Conservation (phyloP, 139 green algal genomes). For the Monoraphidium neglectum region DNA sequence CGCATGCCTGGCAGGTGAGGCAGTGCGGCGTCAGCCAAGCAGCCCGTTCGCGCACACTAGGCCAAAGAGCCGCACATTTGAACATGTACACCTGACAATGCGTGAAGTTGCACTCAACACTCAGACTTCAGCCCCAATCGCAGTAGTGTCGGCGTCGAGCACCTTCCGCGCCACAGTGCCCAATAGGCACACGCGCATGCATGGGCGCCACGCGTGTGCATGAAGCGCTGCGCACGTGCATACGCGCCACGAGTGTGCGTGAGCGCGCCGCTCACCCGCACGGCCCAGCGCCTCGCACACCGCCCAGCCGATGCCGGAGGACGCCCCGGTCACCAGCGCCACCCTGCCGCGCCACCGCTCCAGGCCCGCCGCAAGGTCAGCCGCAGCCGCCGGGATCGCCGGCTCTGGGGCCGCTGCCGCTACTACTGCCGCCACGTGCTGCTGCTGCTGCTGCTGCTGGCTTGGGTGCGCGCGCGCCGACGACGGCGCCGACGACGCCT, state of each 20-base stretch:
- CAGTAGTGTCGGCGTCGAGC: too few relatives aligned
- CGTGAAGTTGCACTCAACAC: too few relatives aligned
- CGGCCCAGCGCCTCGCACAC: constrained; percentile 58
- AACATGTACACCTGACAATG: background rate
- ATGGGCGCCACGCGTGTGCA: too few relatives aligned
- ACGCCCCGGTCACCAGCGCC: constrained; percentile 80
- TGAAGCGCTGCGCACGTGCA: too few relatives aligned
- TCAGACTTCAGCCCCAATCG: too few relatives aligned
- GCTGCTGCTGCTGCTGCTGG: constrained; percentile 7
- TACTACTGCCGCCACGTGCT: constrained; percentile 1
- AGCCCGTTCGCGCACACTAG: background rate
- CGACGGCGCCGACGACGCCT: constrained; percentile 4
- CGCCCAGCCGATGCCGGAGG: constrained; percentile 74
- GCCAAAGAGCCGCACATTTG: background rate
- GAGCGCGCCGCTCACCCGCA: constrained; percentile 44
- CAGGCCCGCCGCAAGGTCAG: constrained; percentile 15
- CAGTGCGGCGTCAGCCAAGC: background rate
- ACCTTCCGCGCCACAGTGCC: too few relatives aligned
- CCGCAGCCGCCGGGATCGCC: constrained; percentile 5
- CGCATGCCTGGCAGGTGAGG: constrained; percentile 56
- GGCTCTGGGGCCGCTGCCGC: background rate
- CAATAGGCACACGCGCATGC: too few relatives aligned
- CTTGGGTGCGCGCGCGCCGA: background rate
- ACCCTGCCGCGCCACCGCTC: constrained; percentile 68
- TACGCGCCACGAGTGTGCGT: too few relatives aligned